These are phyloP conservation scores for Davidsoniella eucalypti DNA, from an alignment of 2,329 filamentous ascomycete species.

Conservation along the genomic window DNA sequence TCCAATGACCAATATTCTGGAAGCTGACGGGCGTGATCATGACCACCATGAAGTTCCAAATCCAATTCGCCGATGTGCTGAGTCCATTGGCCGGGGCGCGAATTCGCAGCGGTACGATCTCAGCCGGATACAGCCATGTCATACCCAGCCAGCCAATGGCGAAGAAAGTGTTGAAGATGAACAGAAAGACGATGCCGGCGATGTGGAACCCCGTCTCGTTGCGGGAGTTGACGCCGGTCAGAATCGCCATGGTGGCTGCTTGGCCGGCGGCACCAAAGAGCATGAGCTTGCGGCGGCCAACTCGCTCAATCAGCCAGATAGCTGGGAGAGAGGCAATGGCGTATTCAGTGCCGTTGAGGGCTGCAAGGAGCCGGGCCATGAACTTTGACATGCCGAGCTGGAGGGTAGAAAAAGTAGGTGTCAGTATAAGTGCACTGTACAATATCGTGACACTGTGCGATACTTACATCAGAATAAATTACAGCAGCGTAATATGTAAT, in stretches of 20 bases:
- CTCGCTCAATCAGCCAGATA: slow-evolving; percentile 45
- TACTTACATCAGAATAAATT: slow-evolving; percentile 29
- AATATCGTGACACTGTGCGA: no score
- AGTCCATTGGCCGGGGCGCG: slow-evolving; percentile 44
- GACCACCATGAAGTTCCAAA: slow-evolving; percentile 47
- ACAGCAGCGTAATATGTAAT: slow-evolving; percentile 46
- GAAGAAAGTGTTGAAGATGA: slow-evolving; percentile 44
- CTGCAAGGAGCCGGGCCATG: slow-evolving; percentile 35
- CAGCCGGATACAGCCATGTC: slow-evolving; percentile 48
- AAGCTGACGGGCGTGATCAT: slow-evolving; percentile 46
- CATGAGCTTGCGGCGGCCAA: slow-evolving; percentile 57
- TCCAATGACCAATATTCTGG: slow-evolving; percentile 38
- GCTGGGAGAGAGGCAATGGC: slow-evolving; percentile 30
- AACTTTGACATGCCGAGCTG: slow-evolving; percentile 30
- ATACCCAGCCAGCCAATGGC: slow-evolving; percentile 26
- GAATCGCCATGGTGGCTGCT: slow-evolving; percentile 39
- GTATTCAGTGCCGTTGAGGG: slow-evolving; percentile 25
- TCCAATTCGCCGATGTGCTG: slow-evolving; percentile 38
- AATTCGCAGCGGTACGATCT: slow-evolving; percentile 51
- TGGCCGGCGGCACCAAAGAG: slow-evolving; percentile 47
- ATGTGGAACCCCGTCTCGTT: slow-evolving; percentile 32
- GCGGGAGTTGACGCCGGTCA: slow-evolving; percentile 31
- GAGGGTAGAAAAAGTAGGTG: not conserved
- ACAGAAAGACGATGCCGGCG: slow-evolving; percentile 49
- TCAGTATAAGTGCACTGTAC: no score